phyloP scores from a whole-genome alignment of 2,329 filamentous ascomycete genomes.

The Epicoccum sorghinum region DNA sequence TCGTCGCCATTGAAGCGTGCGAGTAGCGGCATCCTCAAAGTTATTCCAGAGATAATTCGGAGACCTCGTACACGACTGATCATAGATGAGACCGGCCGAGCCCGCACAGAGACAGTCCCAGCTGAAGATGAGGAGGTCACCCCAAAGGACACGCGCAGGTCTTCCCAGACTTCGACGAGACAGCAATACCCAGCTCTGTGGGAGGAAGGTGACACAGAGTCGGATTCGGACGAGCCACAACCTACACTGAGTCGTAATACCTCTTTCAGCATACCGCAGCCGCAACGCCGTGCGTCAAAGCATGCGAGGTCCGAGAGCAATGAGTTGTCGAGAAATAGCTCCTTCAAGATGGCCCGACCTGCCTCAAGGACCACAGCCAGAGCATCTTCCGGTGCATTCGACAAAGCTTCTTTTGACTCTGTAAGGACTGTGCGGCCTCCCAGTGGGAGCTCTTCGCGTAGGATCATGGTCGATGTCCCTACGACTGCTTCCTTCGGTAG shows the following conservation, averaged over 20 bases:
- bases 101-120: conserved; percentile 54
- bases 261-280: conserved; percentile 43
- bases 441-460: conserved; percentile 32
- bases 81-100: conserved; percentile 55
- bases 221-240: conserved; percentile 43
- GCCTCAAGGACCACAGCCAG: conserved; percentile 31
- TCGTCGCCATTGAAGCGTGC: conserved; percentile 56
- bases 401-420: conserved; percentile 42
- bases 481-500: conserved; percentile 27
- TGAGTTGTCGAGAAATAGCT: conserved; percentile 34
- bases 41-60: conserved; percentile 54
- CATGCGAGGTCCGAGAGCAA: conserved; percentile 44
- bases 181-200: conserved; percentile 54
- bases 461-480: conserved; percentile 44
- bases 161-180: conserved; percentile 35
- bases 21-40: conserved; percentile 49
- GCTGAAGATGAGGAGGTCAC: conserved; percentile 44
- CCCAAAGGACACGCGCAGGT: conserved; percentile 28
- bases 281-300: conserved; percentile 42
- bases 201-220: conserved; percentile 49
- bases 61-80: conserved; percentile 53
- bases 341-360: conserved; percentile 44
- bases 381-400: conserved; percentile 32
- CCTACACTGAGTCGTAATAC: conserved; percentile 42
- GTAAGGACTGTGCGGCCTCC: conserved; percentile 30